Evolutionary conservation across 169 alveolate species (phyloP).

Genomic region (Plasmodium vinckei): DNA sequence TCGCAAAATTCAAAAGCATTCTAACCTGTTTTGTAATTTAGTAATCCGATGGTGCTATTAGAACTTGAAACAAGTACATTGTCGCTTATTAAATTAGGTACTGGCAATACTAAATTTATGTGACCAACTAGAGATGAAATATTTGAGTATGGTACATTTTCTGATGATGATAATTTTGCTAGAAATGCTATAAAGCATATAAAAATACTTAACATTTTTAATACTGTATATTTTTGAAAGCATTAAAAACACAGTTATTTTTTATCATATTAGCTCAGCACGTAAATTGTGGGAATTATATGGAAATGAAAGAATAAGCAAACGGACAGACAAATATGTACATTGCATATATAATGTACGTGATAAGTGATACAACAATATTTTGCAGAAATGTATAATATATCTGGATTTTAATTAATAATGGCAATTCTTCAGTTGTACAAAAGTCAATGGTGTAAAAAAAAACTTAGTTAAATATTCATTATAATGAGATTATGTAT

Average conservation of each 20-base stretch:
- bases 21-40: slow-evolving; percentile 73
- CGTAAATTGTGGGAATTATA: no score
- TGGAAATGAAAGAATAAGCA: no score
- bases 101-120: slow-evolving; percentile 59
- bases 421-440: no score
- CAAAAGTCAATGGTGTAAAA: no score
- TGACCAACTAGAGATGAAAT: slow-evolving; percentile 61
- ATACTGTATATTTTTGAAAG: slow-evolving; percentile 6
- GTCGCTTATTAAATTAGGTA: slow-evolving; percentile 26
- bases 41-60: slow-evolving; percentile 61
- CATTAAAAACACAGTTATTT: not conserved
- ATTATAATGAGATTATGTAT: no score
- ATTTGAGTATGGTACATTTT: slow-evolving; percentile 42
- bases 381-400: no score
- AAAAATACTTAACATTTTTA: slow-evolving; percentile 49
- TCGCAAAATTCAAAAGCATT: not conserved
- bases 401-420: no score
- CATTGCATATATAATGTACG: no score
- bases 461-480: no score
- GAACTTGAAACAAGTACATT: slow-evolving; percentile 53
- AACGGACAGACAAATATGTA: no score
- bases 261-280: not conserved
- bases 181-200: slow-evolving; percentile 39
- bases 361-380: no score
- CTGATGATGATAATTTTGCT: slow-evolving; percentile 28